Evolutionary conservation across 2,329 filamentous ascomycete genomes (phyloP).

Genomic region (Diaporthe helianthi): DNA sequence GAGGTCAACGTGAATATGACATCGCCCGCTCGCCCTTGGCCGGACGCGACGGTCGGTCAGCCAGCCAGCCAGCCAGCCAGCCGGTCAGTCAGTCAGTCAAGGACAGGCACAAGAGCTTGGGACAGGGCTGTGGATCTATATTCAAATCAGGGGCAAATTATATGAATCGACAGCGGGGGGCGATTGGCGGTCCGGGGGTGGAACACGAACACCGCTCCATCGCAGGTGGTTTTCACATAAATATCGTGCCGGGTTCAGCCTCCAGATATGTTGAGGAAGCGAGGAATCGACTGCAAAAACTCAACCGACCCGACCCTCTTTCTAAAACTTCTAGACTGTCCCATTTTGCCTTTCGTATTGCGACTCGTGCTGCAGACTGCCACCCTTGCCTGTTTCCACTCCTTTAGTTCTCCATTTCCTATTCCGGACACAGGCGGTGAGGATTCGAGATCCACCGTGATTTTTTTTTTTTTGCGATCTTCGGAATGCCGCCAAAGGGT

Average conservation of each 20-base stretch:
- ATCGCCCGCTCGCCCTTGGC: slow-evolving; percentile 1
- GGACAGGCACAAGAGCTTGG: slow-evolving; percentile 22
- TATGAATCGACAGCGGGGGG: slow-evolving; percentile 28
- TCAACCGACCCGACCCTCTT: slow-evolving; percentile 24
- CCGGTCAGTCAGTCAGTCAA: neutral
- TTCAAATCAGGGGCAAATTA: slow-evolving; percentile 32
- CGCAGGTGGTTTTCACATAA: slow-evolving; percentile 22
- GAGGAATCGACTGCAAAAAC: slow-evolving; percentile 9
- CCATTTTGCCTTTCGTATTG: slow-evolving; percentile 33
- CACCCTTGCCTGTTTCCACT: slow-evolving; percentile 33
- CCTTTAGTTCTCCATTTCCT: slow-evolving; percentile 33
- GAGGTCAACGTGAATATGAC: slow-evolving; percentile 3
- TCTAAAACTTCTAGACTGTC: slow-evolving; percentile 24
- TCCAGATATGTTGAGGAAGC: slow-evolving; percentile 2
- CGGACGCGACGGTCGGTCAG: neutral
- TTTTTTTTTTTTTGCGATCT: slow-evolving; percentile 32
- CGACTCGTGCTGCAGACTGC: slow-evolving; percentile 32
- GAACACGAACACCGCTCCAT: slow-evolving; percentile 31
- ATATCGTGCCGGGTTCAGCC: slow-evolving; percentile 29
- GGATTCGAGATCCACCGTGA: slow-evolving; percentile 32
- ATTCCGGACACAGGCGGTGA: slow-evolving; percentile 34
- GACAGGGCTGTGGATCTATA: slow-evolving; percentile 28
- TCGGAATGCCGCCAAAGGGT: slow-evolving; percentile 32
- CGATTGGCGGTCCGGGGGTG: slow-evolving; percentile 30
- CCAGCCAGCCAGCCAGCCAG: too few relatives aligned